A percentile compares a stretch with the other conserved stretches of the same genome.
Conservation (phyloP, 2,329 filamentous ascomycete species). For the Gyromitra esculenta region DNA sequence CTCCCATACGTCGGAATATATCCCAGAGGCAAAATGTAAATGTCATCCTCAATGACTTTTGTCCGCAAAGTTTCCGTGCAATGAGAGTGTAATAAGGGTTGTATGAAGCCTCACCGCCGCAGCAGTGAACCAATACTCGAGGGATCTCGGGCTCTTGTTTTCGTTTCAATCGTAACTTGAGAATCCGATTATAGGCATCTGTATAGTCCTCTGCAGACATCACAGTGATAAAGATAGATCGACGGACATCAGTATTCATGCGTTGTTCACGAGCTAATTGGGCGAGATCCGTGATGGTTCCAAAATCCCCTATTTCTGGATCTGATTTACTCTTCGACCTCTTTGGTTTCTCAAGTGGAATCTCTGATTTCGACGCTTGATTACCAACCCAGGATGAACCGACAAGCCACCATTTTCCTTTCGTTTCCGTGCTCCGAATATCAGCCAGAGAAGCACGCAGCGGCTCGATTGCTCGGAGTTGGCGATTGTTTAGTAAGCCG, state of each 20-base stretch:
- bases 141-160: conserved; percentile 87
- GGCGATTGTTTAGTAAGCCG: conserved; percentile 79
- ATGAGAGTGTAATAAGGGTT: conserved; percentile 95
- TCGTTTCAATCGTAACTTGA: conserved; percentile 85
- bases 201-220: conserved; percentile 74
- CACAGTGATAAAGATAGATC: conserved; percentile 91
- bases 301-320: conserved; percentile 62
- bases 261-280: conserved; percentile 81
- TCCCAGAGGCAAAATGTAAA: conserved; percentile 91
- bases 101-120: conserved; percentile 81
- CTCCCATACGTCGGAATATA: conserved; percentile 84
- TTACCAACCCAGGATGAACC: conserved; percentile 84
- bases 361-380: conserved; percentile 41
- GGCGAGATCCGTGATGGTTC: conserved; percentile 70
- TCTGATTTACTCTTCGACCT: conserved; percentile 50
- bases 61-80: conserved; percentile 78
- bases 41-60: conserved; percentile 79
- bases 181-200: conserved; percentile 80
- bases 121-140: conserved; percentile 85
- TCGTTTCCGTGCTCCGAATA: conserved; percentile 82
- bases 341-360: conserved; percentile 3
- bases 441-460: conserved; percentile 83
- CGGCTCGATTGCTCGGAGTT: conserved; percentile 78
- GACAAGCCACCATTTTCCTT: conserved; percentile 98
- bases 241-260: conserved; percentile 85